Conservation (phyloP, 495 filamentous ascomycete genomes). For the Polyplosphaeria fusca region DNA sequence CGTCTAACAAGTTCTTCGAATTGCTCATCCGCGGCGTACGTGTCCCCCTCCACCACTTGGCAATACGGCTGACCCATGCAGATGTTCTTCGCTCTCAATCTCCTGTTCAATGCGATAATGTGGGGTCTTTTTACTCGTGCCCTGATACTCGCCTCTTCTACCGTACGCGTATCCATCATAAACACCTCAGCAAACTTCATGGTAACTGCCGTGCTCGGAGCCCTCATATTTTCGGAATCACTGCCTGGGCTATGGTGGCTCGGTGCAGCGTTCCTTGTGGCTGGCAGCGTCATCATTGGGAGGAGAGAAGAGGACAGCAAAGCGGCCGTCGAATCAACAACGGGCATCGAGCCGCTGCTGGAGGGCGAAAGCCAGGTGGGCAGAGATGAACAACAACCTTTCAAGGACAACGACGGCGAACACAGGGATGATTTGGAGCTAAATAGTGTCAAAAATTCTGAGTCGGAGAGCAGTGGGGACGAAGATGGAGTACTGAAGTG, state of each 20-base stretch:
- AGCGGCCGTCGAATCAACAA: constrained; percentile 7
- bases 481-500: constrained; percentile 32
- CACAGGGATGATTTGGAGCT: constrained; percentile 18
- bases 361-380: constrained; percentile 3
- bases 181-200: constrained; percentile 94
- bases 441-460: constrained; percentile 22
- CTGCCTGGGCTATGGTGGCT: constrained; percentile 83
- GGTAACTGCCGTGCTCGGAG: constrained; percentile 80
- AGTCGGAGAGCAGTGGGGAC: constrained; percentile 16
- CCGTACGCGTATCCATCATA: constrained; percentile 85
- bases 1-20: constrained; percentile 56
- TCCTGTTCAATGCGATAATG: constrained; percentile 90
- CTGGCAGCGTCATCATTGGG: constrained; percentile 87
- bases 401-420: constrained; percentile 17
- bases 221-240: constrained; percentile 66
- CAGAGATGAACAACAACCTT: not conserved
- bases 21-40: constrained; percentile 66
- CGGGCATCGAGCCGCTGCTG: constrained; percentile 25
- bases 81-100: constrained; percentile 84
- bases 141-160: constrained; percentile 75
- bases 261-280: constrained; percentile 79
- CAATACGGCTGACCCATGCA: constrained; percentile 37
- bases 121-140: constrained; percentile 88
- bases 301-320: constrained; percentile 62
- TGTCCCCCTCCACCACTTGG: constrained; percentile 21